Conservation (phyloP, 306 rosid species). For the cucumber (Cucumis sativus) region DNA sequence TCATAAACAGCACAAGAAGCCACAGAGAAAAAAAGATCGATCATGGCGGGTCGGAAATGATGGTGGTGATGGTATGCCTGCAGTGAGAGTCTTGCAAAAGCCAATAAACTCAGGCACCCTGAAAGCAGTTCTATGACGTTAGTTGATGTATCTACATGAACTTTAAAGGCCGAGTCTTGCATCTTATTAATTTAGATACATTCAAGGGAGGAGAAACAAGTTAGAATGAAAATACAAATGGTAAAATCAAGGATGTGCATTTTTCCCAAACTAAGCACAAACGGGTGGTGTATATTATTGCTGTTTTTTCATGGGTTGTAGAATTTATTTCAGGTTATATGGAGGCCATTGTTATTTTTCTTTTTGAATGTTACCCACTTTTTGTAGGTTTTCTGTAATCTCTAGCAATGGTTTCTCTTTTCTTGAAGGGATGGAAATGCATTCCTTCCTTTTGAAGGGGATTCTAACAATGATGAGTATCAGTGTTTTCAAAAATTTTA, state of each 20-base stretch:
- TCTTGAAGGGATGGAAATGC: too few species aligned
- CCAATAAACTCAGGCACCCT: conserved; percentile 38
- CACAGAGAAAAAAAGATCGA: conserved; percentile 69
- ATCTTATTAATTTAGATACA: not conserved
- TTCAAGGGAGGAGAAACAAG: too few species aligned
- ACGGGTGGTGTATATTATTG: not conserved
- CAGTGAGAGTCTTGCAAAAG: conserved; percentile 49
- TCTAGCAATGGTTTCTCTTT: too few species aligned
- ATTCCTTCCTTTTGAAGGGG: too few species aligned
- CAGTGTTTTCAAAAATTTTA: too few species aligned
- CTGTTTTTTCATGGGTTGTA: not conserved
- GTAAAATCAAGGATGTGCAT: not conserved
- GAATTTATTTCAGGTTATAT: not conserved
- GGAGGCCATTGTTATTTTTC: not conserved
- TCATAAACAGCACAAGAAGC: conserved; percentile 73
- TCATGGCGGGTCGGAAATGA: conserved; percentile 79
- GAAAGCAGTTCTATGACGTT: conserved; percentile 11
- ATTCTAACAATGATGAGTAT: too few species aligned
- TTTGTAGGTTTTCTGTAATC: too few species aligned
- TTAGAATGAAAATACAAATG: not conserved
- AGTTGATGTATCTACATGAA: not conserved
- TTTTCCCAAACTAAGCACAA: not conserved
- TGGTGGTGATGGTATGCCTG: conserved; percentile 70
- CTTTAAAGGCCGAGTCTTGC: not conserved
- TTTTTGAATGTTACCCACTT: not conserved